Evolutionary conservation across 148 eudicot genomes (phyloP), one percentile per base, ranked within the genome.

Genomic region (Agrostemma githago): DNA sequence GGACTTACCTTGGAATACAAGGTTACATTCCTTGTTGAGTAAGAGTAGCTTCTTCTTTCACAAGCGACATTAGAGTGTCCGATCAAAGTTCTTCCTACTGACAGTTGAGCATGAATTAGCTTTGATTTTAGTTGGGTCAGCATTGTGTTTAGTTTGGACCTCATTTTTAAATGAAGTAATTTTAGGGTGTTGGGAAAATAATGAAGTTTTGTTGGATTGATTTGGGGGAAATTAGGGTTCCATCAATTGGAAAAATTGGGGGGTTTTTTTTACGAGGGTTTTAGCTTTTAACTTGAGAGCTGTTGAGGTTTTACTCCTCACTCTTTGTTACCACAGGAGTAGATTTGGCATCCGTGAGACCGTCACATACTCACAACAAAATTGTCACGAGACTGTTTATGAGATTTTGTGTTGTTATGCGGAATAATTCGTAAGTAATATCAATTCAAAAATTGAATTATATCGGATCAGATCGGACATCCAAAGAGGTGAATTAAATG

Each of bases 1-100:
- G 99, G 99, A 78, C 94, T 88, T 63, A 95, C 79, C 77, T 70
- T 88, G 42, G 82, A 38, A 78, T 95, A 95, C 75, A 94, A 80
- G 46, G 77, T 83, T 64, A 60, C 70, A 48, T 79, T 79, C 4
- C 72, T 63, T 15, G 0, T 19, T 14, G 83, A 80, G 66, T 79
- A 59, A 79, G 84, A 86, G 67, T 37, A 74, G 38, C 78, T 68
- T 44, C 80, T 78, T n/a, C 46, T 66, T 60, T 62, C 77, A 62
- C 44, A 44, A 54, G 66, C 61, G 44, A 59, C 21, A 34, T 39
- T 60, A 3, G 72, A 71, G 38, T 48, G 71, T 54, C 57, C 48
- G 60, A 82, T 62, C 38, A 80, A 71, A 65, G 84, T 53, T 16
- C 63, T 56, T 78, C 76, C 66, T 14, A 75, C 26, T 15, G 78